Conservation (phyloP, 2,329 filamentous ascomycete species). For the Ophiostoma quercus region DNA sequence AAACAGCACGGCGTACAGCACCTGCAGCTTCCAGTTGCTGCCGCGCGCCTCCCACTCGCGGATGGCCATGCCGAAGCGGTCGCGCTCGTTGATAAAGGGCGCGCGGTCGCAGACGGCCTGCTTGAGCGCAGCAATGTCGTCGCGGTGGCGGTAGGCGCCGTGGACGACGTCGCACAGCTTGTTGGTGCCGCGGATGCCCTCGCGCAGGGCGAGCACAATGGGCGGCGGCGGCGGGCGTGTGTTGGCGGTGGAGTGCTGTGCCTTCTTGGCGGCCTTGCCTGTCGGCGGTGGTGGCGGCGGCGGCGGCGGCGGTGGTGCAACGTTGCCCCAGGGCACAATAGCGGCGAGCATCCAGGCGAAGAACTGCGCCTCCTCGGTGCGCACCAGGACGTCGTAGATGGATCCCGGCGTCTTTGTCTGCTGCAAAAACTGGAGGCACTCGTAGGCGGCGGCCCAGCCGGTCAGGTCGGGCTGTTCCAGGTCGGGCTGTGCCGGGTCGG, state of each 20-base stretch:
- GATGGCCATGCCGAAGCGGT: slow-evolving; percentile 68
- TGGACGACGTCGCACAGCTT: slow-evolving; percentile 62
- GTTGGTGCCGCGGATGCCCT: slow-evolving; percentile 75
- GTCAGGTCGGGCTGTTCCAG: slow-evolving; percentile 51
- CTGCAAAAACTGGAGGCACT: slow-evolving; percentile 52
- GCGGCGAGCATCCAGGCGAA: slow-evolving; percentile 72
- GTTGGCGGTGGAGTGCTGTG: background rate
- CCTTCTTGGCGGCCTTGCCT: slow-evolving; percentile 9
- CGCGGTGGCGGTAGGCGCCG: slow-evolving; percentile 27
- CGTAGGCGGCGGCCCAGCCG: slow-evolving; percentile 60
- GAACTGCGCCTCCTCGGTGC: slow-evolving; percentile 60
- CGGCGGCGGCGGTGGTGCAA: slow-evolving; percentile 38
- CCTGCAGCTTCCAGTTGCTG: slow-evolving; percentile 65
- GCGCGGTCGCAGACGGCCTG: slow-evolving; percentile 43
- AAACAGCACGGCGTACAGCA: slow-evolving; percentile 61
- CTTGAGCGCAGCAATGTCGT: slow-evolving; percentile 40
- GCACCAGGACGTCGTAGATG: slow-evolving; percentile 52
- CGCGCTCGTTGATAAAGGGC: slow-evolving; percentile 48
- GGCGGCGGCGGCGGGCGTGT: slow-evolving; percentile 43
- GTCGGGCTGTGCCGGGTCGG: slow-evolving; percentile 55
- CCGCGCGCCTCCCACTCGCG: slow-evolving; percentile 60
- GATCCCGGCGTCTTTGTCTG: slow-evolving; percentile 42
- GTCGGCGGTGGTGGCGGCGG: slow-evolving; percentile 40
- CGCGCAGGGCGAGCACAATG: slow-evolving; percentile 60
- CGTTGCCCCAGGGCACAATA: slow-evolving; percentile 65